Conservation (phyloP, 305 asterid species). For the Solanum hybrid region DNA sequence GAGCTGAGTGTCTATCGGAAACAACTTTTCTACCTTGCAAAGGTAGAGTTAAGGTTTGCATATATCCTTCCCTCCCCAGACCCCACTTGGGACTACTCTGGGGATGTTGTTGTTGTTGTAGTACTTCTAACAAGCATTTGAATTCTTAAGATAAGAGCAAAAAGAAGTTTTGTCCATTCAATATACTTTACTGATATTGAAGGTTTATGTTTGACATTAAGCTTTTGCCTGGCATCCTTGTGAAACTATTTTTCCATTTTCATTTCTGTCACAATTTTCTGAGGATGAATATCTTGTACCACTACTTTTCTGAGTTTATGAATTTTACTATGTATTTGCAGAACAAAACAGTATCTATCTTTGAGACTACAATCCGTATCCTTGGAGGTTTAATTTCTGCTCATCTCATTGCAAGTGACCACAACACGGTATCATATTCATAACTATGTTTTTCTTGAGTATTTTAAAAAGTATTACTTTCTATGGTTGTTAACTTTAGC, state of each 20-base stretch:
- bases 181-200: neutral
- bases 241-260: neutral
- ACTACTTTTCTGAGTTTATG: slow-evolving; percentile 6
- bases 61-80: neutral
- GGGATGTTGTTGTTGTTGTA: neutral
- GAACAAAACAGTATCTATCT: slow-evolving; percentile 94
- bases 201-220: neutral
- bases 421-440: slow-evolving; percentile 60
- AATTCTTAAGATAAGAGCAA: neutral
- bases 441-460: neutral
- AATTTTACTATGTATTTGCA: slow-evolving; percentile 33
- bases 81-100: neutral
- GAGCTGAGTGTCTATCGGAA: neutral
- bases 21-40: neutral
- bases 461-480: neutral
- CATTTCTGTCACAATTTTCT: neutral
- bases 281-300: neutral
- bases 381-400: slow-evolving; percentile 98
- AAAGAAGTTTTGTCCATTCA: neutral
- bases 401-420: slow-evolving; percentile 92
- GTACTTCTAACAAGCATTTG: neutral
- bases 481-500: neutral
- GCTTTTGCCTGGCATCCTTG: neutral
- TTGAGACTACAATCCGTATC: slow-evolving; percentile 90
- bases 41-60: neutral